These are phyloP conservation scores for Sporisorium reilianum DNA, from an alignment of 1,284 basidiomycete species.

Conservation along the genomic window DNA sequence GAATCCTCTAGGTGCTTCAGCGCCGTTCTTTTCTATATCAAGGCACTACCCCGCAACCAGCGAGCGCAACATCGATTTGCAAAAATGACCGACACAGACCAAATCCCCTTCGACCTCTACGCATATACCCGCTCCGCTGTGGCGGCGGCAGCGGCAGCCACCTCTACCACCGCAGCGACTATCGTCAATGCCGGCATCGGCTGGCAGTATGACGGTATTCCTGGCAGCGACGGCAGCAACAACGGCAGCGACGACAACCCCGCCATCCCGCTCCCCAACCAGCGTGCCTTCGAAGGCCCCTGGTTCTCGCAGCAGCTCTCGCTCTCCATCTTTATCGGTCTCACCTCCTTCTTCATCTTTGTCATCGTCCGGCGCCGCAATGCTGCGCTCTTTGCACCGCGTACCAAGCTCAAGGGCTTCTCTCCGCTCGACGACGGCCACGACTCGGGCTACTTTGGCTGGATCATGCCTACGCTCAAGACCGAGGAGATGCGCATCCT, in stretches of 20 bases:
- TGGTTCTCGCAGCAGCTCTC: conserved; percentile 92
- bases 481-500: conserved; percentile 93
- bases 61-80: not conserved
- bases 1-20: conserved; percentile 21
- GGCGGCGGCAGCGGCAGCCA: conserved; percentile 11
- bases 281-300: conserved; percentile 74
- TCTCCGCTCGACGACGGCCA: conserved; percentile 82
- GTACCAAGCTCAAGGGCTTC: conserved; percentile 94
- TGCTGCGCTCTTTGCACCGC: conserved; percentile 88
- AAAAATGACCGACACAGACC: conserved; percentile 20
- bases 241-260: conserved; percentile 33
- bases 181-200: conserved; percentile 1
- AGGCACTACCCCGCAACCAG: not conserved
- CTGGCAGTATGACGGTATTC: not conserved
- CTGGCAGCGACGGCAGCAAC: conserved; percentile 13
- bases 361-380: conserved; percentile 86
- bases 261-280: conserved; percentile 42
- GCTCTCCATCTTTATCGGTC: conserved; percentile 82
- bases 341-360: conserved; percentile 85
- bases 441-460: conserved; percentile 88
- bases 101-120: conserved; percentile 28
- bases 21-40: conserved; percentile 9
- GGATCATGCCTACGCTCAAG: conserved; percentile 90
- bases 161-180: conserved; percentile 13
- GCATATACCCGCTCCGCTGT: conserved; percentile 24